Conservation (phyloP, 768 basidiomycete species). For the Auricularia cornea region DNA sequence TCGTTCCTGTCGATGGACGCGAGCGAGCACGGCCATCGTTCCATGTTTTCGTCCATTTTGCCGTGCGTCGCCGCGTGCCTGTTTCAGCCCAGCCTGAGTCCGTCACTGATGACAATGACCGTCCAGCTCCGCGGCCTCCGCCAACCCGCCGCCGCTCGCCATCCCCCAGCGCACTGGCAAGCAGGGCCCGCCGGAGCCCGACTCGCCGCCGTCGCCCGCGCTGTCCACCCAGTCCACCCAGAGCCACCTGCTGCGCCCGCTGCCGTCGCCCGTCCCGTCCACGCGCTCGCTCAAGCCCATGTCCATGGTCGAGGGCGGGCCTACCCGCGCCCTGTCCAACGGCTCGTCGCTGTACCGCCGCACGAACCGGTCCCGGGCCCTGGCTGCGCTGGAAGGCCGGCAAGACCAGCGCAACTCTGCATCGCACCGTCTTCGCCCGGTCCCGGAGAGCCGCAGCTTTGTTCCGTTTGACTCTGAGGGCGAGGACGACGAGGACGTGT, state of each 20-base stretch:
- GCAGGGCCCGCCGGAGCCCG: neutral
- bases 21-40: neutral
- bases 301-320: neutral
- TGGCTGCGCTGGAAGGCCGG: neutral
- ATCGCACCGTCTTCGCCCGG: neutral
- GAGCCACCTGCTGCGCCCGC: neutral
- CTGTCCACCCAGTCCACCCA: neutral
- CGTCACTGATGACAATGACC: no score
- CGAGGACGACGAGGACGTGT: neutral
- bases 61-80: neutral
- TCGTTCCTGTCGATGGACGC: constrained; percentile 1
- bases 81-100: no score
- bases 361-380: neutral
- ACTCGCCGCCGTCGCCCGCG: neutral
- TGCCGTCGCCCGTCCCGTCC: neutral
- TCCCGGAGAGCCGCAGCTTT: neutral
- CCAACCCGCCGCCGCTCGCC: neutral
- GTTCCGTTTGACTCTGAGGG: neutral
- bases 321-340: neutral
- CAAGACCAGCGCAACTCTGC: neutral
- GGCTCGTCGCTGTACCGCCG: neutral
- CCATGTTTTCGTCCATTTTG: neutral
- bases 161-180: neutral
- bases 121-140: neutral
- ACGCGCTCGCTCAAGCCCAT: neutral